Evolutionary conservation across 2,329 filamentous ascomycete genomes (phyloP), one percentile per base, ranked within the genome.

Genomic region (Bisporella sp.): DNA sequence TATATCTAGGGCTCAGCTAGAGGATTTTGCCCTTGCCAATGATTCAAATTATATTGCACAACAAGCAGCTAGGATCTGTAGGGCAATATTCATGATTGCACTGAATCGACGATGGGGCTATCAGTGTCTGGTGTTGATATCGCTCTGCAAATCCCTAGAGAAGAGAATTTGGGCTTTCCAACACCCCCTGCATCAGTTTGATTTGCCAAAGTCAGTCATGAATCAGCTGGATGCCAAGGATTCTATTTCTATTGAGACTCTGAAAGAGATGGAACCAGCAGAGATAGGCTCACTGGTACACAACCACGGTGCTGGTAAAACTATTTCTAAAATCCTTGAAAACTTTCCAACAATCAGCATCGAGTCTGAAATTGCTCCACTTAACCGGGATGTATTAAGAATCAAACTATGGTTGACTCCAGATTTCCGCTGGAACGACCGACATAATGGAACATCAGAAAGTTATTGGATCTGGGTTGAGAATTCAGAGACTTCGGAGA

Each of bases 381-480:
- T 99, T 33, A 99, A 99, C 63, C 80, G 93, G 44, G 91, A 99
- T 63, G 92, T 99, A 1, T 74, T 99, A 54, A 82, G 92, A n/a
- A 90, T 99, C 62, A 85, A 87, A 63, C 79, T 99, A 0, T 88
- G 77, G 59, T 77, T 99, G 13, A 89, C 85, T 1, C 89, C 93
- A 0, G 91, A 97, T 47, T 99, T 99, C 64, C 76, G 76, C 37
- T 99, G 93, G 93, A 95, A 96, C 60, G 92, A 97, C 59, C 84
- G 87, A 44, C 81, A 96, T 52, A 91, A 99, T 64, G 95, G 95
- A 13, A 89, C 84, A 3, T 96, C 92, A 0, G 93, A 99, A 64
- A 92, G 92, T 4, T 99, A 95, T 71, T 99, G 95, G 79, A 86
- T 99, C 51, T 99, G 93, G 95, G 92, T 99, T 3, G 93, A 99